These are phyloP conservation scores for Trypanosoma congolense DNA, from an alignment of 208 protist genomes.

Conservation along the genomic window DNA sequence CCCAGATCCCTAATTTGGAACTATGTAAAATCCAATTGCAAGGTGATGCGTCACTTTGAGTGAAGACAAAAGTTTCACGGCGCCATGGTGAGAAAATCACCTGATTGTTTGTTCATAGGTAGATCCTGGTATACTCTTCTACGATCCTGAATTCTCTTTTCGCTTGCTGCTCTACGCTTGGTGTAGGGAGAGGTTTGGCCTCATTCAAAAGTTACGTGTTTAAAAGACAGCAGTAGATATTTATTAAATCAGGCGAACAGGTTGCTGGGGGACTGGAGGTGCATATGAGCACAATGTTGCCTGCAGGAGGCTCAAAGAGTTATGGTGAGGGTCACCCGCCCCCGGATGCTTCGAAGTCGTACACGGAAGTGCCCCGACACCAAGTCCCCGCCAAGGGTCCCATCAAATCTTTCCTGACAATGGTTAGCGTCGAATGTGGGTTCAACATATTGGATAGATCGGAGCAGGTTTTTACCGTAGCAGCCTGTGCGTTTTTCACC, in stretches of 20 bases:
- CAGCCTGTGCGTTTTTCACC: conserved; percentile 26
- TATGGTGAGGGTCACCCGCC: conserved; percentile 44
- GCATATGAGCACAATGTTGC: conserved; percentile 14
- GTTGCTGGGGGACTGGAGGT: not conserved
- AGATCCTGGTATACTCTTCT: too few relatives aligned
- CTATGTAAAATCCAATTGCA: too few relatives aligned
- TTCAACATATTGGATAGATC: conserved; percentile 43
- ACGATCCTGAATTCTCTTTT: too few relatives aligned
- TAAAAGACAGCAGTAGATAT: not conserved
- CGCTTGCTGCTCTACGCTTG: too few relatives aligned
- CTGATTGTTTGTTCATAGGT: too few relatives aligned
- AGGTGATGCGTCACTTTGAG: too few relatives aligned
- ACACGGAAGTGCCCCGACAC: conserved; percentile 44
- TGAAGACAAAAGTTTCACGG: too few relatives aligned
- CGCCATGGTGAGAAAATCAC: too few relatives aligned
- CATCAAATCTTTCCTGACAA: conserved; percentile 24
- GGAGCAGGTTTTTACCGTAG: conserved; percentile 36
- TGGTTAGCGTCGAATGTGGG: conserved; percentile 42
- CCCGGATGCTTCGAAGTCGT: conserved; percentile 71
- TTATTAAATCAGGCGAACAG: not conserved
- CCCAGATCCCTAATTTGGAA: too few relatives aligned
- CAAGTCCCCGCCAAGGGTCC: conserved; percentile 24
- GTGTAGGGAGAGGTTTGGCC: too few relatives aligned
- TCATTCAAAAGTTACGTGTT: too few relatives aligned
- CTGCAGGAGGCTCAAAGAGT: conserved; percentile 19